Base-by-base conservation (phyloP, 2,329 filamentous ascomycete genomes). In the Magnaporthales sp. region DNA sequence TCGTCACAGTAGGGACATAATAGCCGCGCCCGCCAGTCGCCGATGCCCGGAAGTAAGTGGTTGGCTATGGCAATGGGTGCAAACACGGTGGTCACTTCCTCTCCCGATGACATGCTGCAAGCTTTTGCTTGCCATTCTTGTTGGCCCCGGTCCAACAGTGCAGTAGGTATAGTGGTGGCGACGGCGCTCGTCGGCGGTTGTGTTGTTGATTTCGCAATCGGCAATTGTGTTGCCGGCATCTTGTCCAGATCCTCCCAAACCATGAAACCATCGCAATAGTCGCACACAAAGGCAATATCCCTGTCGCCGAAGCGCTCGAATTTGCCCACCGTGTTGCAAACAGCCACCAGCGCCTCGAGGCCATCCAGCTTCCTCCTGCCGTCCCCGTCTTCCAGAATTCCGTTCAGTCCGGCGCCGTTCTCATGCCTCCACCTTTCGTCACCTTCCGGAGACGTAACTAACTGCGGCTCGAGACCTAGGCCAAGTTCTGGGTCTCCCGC, bases 211-310 rank as follows among this genome's bases (percentile, higher is more conserved):
- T 58, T 58, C 8, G n/a, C 9, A 15, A 26, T 58, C 1, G 54
- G 54, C 5, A 26, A 1, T 26, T 22, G 54, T 58, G n/a, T 58
- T 8, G 54, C 54, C 6, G 85, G 84, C 76, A 87, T 82, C 63
- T 75, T 77, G 69, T 80, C 78, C 32, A 87, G 70, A 71, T 88
- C 83, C 67, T 84, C 79, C 85, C 85, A 87, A 26, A 87, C 75
- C 27, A 87, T 75, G 71, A 84, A 84, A 1, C 85, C 85, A 72
- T 87, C 84, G 75, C 85, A 87, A 72, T 83, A 87, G 75, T 88
- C 84, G 76, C 85, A 88, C 8, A 86, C 78, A 70, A 87, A 87
- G 8, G 81, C 84, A 63, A 86, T 79, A 68, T 86, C 84, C 54
- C 75, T 73, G 32, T 85, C 81, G 58, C 80, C 83, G 65, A 86